Percentiles rank a stretch among this genome's conserved stretches.
Conservation (phyloP, 2,329 filamentous ascomycete genomes). For the Colletotrichum melonis region DNA sequence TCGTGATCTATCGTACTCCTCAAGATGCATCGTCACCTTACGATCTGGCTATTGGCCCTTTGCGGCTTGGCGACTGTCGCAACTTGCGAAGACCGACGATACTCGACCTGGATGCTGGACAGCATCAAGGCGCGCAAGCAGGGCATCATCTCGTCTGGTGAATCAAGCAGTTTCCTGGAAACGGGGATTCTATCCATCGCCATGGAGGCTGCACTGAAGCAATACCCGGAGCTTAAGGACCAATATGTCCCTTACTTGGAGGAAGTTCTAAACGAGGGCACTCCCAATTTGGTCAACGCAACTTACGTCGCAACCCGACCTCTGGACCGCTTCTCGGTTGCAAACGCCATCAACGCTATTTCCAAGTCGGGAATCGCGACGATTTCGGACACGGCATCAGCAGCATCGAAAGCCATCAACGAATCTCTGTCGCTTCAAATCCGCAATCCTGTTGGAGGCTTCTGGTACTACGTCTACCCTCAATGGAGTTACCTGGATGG, state of each 20-base stretch:
- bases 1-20: background rate
- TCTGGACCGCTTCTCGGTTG: constrained; percentile 41
- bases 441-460: constrained; percentile 47
- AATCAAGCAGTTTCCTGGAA: constrained; percentile 39
- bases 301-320: constrained; percentile 33
- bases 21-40: constrained; percentile 4
- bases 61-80: constrained; percentile 1
- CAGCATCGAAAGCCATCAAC: constrained; percentile 36
- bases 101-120: constrained; percentile 39
- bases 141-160: constrained; percentile 38
- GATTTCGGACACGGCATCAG: constrained; percentile 10
- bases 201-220: constrained; percentile 31
- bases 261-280: constrained; percentile 34
- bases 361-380: background rate
- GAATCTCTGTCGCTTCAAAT: constrained; percentile 38
- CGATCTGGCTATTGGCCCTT: constrained; percentile 1
- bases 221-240: constrained; percentile 31
- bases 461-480: constrained; percentile 57
- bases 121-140: constrained; percentile 40
- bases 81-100: constrained; percentile 19
- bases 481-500: constrained; percentile 66
- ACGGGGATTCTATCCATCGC: constrained; percentile 39
- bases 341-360: constrained; percentile 34
- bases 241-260: constrained; percentile 32
- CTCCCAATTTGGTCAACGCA: constrained; percentile 31